Conservation (phyloP, 169 alveolate species). For the Cryptosporidium parvum region DNA sequence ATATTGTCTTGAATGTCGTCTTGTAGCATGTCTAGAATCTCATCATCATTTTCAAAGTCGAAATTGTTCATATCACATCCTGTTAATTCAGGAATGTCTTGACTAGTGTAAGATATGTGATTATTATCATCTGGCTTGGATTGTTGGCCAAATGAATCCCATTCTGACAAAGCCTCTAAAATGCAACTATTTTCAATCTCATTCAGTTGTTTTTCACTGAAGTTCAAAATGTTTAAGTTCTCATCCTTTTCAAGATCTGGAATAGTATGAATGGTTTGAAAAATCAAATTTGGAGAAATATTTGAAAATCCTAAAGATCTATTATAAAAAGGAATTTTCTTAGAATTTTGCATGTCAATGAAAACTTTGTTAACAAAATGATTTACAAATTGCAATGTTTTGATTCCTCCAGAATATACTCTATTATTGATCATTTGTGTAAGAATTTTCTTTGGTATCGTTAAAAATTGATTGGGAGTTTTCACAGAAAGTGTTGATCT, state of each 20-base stretch:
- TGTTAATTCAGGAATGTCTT: neutral
- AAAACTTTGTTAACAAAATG: constrained; percentile 10
- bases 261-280: neutral
- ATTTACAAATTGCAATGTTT: neutral
- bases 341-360: neutral
- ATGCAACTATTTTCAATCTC: constrained; percentile 1
- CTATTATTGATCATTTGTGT: constrained; percentile 1
- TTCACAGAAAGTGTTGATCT: constrained; percentile 26
- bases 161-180: neutral
- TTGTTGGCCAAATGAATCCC: neutral
- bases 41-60: neutral
- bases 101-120: neutral
- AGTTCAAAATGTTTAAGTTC: neutral
- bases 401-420: constrained; percentile 21
- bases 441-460: constrained; percentile 21
- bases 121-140: neutral
- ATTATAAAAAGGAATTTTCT: constrained; percentile 35
- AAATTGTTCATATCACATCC: neutral
- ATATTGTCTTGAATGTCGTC: neutral
- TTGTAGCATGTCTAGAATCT: neutral
- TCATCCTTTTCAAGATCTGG: neutral
- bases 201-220: neutral
- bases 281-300: neutral
- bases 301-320: neutral
- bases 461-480: constrained; percentile 41